Base-by-base conservation (phyloP, 495 filamentous ascomycete genomes). In the Aspergillus affinis region DNA sequence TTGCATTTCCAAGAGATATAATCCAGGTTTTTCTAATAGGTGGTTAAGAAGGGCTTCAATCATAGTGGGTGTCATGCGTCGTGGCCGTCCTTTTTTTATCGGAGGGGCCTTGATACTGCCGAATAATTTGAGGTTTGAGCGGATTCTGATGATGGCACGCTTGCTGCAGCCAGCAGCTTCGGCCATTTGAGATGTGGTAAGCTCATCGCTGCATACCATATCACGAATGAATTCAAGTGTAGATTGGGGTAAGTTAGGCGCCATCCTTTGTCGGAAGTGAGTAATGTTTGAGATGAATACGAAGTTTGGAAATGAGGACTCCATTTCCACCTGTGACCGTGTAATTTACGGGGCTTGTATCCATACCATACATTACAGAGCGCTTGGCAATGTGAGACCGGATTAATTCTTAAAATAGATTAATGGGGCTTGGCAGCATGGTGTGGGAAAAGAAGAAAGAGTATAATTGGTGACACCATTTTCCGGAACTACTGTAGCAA, bases 71-170 rank as follows among this genome's bases (percentile, higher is more conserved):
- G n/a, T n/a, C n/a, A n/a, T n/a, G n/a, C 57, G 64, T 27, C 60
- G 56, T 20, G 49, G 51, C 23, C 58, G 46, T 53, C 64, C 66
- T 8, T 23, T 51, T 18, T 48, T 53, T 57, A 63, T 71, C 59
- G 48, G 59, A 50, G 61, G 65, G 12, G 69, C 65, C 55, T 58
- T 66, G 12, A 60, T 51, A 19, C 21, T 65, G 20, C 70, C 60
- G 55, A 69, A 72, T 32, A 57, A 54, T 18, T 54, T 60, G 54
- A 74, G 51, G 56, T 72, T 74, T n/a, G 57, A 62, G 47, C 57
- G 55, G 50, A 69, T 36, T 30, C 21, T 41, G 21, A 53, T 55
- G 18, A 59, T 63, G 10, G 57, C 29, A 57, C 32, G 49, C 78
- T 74, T 50, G 59, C 58, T 69, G 54, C 63, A 72, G 12, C 53